phyloP scores from a whole-genome alignment of 2,329 filamentous ascomycete genomes.

The Colletotrichum sp. region DNA sequence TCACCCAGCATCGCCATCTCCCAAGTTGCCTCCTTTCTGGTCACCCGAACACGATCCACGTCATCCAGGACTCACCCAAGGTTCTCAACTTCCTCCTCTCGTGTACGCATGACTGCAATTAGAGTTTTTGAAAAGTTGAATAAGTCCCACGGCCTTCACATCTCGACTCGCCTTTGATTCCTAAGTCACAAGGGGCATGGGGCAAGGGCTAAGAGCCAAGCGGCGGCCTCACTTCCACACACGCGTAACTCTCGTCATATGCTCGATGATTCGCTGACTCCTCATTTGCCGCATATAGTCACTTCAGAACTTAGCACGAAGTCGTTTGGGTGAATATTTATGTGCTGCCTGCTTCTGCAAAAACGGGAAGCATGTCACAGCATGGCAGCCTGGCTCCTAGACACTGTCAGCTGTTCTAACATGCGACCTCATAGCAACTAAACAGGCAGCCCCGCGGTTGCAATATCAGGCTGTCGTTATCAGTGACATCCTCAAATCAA shows the following conservation, averaged over 20 bases:
- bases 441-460: no score
- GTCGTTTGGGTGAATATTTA: rapidly evolving
- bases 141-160: rapidly evolving
- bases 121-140: not conserved
- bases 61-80: not conserved
- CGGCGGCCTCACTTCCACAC: not conserved
- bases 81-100: not conserved
- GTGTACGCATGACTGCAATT: not conserved
- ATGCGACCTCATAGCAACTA: not conserved
- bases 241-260: not conserved
- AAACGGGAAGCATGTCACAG: not conserved
- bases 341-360: not conserved
- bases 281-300: not conserved
- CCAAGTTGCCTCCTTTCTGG: not conserved
- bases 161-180: not conserved
- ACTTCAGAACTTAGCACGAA: not conserved
- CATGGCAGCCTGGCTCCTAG: not conserved
- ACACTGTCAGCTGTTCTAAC: not conserved
- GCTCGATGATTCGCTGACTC: not conserved
- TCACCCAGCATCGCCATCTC: not conserved
- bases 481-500: not conserved
- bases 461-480: not conserved
- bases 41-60: not conserved
- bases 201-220: not conserved
- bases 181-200: no score